A percentile compares a stretch with the other conserved stretches of the same genome.
Conservation (phyloP, 1,139 yeast species). For the Casaregolazyma lundiana region DNA sequence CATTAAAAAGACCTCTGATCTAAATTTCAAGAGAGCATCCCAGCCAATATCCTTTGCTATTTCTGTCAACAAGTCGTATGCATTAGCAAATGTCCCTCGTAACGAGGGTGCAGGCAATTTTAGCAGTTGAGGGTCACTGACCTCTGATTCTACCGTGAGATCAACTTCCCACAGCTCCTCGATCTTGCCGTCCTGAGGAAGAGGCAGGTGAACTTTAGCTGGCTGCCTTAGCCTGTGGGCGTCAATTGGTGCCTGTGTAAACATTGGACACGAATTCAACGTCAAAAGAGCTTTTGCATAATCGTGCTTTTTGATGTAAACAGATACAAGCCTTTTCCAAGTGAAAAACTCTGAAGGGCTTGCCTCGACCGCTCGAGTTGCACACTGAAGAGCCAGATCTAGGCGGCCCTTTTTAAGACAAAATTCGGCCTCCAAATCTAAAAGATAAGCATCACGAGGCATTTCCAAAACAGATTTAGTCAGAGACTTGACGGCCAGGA, state of each 20-base stretch:
- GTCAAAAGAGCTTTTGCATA: conserved; percentile 74
- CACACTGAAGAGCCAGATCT: conserved; percentile 69
- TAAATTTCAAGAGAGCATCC: conserved; percentile 73
- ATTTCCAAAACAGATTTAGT: conserved; percentile 53
- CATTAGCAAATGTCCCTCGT: conserved; percentile 72
- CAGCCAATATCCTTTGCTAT: conserved; percentile 75
- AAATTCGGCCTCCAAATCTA: conserved; percentile 65
- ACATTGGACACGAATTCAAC: conserved; percentile 91
- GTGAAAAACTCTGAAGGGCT: conserved; percentile 81
- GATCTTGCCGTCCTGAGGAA: conserved; percentile 68
- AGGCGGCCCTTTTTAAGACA: conserved; percentile 60
- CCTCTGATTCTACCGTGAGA: conserved; percentile 33
- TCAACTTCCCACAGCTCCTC: conserved; percentile 46
- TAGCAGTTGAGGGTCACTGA: conserved; percentile 62
- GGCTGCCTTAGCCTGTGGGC: conserved; percentile 54
- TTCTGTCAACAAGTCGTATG: conserved; percentile 71
- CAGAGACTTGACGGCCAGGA: conserved; percentile 67
- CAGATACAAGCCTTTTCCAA: conserved; percentile 73
- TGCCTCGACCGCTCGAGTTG: conserved; percentile 69
- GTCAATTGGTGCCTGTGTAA: conserved; percentile 58
- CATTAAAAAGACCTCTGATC: conserved; percentile 91
- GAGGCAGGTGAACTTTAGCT: conserved; percentile 67
- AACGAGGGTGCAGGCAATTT: conserved; percentile 73
- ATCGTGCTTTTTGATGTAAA: conserved; percentile 66
- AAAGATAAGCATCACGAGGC: conserved; percentile 57